A percentile compares a stretch with the other conserved stretches of the same genome.
Conservation (phyloP, 2,329 filamentous ascomycete species). For the Cercospora janseana region DNA sequence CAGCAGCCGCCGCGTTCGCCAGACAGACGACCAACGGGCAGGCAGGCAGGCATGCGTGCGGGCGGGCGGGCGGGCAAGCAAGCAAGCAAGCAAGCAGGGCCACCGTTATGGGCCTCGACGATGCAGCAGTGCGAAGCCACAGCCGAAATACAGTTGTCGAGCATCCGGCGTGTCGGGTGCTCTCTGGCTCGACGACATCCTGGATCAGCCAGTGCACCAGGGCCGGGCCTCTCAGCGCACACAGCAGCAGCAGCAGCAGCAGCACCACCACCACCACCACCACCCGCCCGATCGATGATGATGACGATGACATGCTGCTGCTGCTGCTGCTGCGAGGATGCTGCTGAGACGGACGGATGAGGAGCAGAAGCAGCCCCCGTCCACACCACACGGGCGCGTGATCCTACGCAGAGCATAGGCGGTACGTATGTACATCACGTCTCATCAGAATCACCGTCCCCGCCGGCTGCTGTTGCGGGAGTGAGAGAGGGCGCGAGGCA, state of each 20-base stretch:
- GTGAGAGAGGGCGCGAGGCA: not conserved
- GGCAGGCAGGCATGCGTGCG: not conserved
- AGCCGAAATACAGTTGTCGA: slow-evolving; percentile 14
- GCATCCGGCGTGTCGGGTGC: slow-evolving; percentile 15
- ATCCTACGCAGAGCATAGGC: too few relatives aligned
- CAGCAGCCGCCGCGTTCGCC: too few relatives aligned
- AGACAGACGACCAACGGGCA: not conserved
- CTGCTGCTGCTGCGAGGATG: too few relatives aligned
- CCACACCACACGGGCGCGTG: too few relatives aligned
- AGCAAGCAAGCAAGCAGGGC: slow-evolving; percentile 7
- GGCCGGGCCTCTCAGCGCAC: too few relatives aligned
- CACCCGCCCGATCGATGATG: not conserved
- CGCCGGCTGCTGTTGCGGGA: not conserved
- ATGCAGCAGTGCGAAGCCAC: slow-evolving; percentile 15
- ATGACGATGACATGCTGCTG: not conserved
- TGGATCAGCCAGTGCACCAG: not conserved
- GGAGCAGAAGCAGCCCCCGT: too few relatives aligned
- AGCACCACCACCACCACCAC: too few relatives aligned
- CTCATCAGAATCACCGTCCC: too few relatives aligned
- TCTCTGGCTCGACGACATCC: slow-evolving; percentile 3
- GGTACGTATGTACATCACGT: too few relatives aligned
- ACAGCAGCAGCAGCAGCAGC: too few relatives aligned
- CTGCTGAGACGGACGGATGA: too few relatives aligned
- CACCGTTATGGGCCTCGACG: slow-evolving; percentile 13
- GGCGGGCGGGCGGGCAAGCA: slow-evolving; percentile 7